Base-by-base conservation (phyloP, 2,329 filamentous ascomycete genomes). In the Exserohilum rostratum region DNA sequence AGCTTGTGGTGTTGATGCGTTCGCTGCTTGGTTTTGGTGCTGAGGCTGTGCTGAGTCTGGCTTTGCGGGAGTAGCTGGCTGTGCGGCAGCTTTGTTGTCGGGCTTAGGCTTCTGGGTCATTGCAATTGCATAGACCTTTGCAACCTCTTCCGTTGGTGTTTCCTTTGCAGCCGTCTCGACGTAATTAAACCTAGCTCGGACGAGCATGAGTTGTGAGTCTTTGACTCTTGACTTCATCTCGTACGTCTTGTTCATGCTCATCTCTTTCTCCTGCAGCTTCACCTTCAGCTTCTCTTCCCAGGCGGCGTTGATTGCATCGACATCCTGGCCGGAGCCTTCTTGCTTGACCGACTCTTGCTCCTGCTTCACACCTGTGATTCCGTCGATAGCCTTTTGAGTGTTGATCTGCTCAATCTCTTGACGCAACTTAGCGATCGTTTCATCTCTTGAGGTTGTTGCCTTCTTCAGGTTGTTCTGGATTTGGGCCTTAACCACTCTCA, bases 101-200 rank as follows among this genome's bases (percentile, higher is more conserved):
- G 80, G 72, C 70, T 85, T 89, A 39, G 80, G 72, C 70, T 85
- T 89, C 10, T 53, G 46, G 15, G 86, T 80, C 76, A 93, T 93
- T 0, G 89, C 92, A 76, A 93, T 92, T 0, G 89, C 92, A 49
- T 90, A 97, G 0, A 97, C 93, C 74, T 97, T 92, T 9, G 80
- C 85, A 3, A 98, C 91, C 0, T 92, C 86, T 70, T 87, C 87
- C 66, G 93, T 83, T 0, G 93, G 93, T 0, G 93, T 97, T 43
- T 96, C 89, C n/a, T 82, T 83, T 0, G 89, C 91, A 11, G 93
- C 93, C 42, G 86, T 90, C 68, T 92, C 85, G 3, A 98, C 90
- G 1, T 95, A 85, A 1, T 85, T 83, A 29, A 96, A 78, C 78
- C 95, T 96, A 4, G 88, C 90, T 46, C 82, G 82, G 0, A 87